Conservation (phyloP, 768 basidiomycete genomes). For the Melanogaster broomeanus region DNA sequence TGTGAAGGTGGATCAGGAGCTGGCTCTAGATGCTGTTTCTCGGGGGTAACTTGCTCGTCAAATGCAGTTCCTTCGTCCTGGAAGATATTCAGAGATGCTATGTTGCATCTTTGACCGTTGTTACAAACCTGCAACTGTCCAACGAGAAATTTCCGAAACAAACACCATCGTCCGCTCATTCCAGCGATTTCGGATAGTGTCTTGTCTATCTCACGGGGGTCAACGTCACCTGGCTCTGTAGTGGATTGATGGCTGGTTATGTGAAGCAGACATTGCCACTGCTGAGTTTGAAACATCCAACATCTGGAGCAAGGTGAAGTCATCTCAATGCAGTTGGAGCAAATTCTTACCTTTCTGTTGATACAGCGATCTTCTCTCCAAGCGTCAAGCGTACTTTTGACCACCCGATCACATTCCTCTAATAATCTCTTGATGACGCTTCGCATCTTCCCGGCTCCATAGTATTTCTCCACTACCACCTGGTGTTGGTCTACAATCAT, state of each 20-base stretch:
- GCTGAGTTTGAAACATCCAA: slow-evolving; percentile 48
- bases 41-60: slow-evolving; percentile 4
- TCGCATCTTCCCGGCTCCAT: slow-evolving; percentile 86
- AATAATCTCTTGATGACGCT: slow-evolving; percentile 74
- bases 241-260: slow-evolving; percentile 33
- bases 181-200: slow-evolving; percentile 84
- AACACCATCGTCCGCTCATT: slow-evolving; percentile 89
- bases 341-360: slow-evolving; percentile 64
- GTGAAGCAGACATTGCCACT: slow-evolving; percentile 29
- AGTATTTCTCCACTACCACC: slow-evolving; percentile 97
- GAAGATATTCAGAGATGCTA: not conserved
- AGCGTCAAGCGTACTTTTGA: slow-evolving; percentile 67
- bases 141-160: slow-evolving; percentile 86
- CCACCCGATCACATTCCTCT: slow-evolving; percentile 85
- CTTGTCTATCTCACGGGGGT: slow-evolving; percentile 91
- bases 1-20: not conserved
- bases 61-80: slow-evolving; percentile 11
- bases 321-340: slow-evolving; percentile 1
- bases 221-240: slow-evolving; percentile 58
- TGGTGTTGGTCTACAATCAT: slow-evolving; percentile 98
- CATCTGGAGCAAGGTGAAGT: slow-evolving; percentile 37
- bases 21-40: slow-evolving; percentile 4
- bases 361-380: slow-evolving; percentile 93
- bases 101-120: not conserved
- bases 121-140: slow-evolving; percentile 64